Evolutionary conservation across 2,329 filamentous ascomycete genomes (phyloP), one percentile per base, ranked within the genome.

Genomic region (Venturia oleaginea): DNA sequence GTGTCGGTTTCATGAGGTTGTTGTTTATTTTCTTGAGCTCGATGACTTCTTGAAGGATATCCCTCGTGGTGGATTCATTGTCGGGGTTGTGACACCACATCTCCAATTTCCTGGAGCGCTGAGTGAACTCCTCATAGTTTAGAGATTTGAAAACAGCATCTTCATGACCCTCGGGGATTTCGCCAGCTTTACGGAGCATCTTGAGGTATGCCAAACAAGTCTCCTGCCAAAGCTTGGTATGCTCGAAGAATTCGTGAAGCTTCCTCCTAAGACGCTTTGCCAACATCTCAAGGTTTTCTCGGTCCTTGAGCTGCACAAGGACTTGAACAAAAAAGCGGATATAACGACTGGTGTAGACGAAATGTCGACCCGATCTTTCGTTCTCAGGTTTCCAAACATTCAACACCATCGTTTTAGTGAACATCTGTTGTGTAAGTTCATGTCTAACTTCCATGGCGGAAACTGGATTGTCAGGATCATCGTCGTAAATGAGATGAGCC

Each of bases 311-410:
- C 61, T 90, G 84, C 51, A 88, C 84, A 7, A 96, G 80, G 8
- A 96, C 79, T 64, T 84, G 81, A 15, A 91, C 85, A 75, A 95
- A 91, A 71, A 94, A 94, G 22, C 86, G 86, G 1, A 91, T 88
- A 71, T 97, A 97, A 67, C 89, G 87, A 60, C 90, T 86, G 0
- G 91, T 96, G 73, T 94, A 97, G 43, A 96, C 91, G 71, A 96
- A 94, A 73, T 97, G 92, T 22, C 92, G 85, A 0, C 92, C 92
- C 0, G 91, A 81, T 27, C 87, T 81, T 73, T 97, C 92, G 59
- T 90, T 86, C 68, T 96, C 92, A 43, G 92, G 94, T 69, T 92
- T 93, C 92, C 92, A 97, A 4, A 97, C 91, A 71, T 95, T 93
- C 74, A 96, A 87, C 1, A 90, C 88, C 88, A 96, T 96, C 0